Evolutionary conservation across 2,329 filamentous ascomycete genomes (phyloP).

Genomic region (Cladosporium sp.): DNA sequence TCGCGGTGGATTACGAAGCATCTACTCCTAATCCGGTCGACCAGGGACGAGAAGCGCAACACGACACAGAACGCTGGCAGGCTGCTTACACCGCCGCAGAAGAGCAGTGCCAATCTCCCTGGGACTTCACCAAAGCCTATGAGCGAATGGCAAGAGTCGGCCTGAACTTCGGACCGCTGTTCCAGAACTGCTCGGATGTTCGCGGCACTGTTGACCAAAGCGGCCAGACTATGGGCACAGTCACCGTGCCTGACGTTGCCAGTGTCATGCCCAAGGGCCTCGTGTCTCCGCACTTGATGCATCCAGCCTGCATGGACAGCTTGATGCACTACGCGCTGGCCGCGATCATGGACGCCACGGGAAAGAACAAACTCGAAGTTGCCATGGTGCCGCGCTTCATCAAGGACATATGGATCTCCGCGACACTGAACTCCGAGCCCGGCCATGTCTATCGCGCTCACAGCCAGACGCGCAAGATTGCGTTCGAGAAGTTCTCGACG

Average conservation of each 20-base stretch:
- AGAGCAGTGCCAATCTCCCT: not conserved
- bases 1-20: not conserved
- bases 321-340: conserved; percentile 18
- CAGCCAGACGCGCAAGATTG: conserved; percentile 5
- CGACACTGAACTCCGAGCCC: not conserved
- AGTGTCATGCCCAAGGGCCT: conserved; percentile 12
- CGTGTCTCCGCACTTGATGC: conserved; percentile 11
- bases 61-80: not conserved
- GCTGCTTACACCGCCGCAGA: not conserved
- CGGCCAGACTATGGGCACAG: conserved; percentile 12
- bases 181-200: conserved; percentile 22
- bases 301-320: conserved; percentile 18
- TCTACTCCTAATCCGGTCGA: not conserved
- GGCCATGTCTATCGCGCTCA: conserved; percentile 13
- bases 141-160: conserved; percentile 21
- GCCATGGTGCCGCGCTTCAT: conserved; percentile 12
- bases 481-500: conserved; percentile 17
- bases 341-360: conserved; percentile 16
- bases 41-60: not conserved
- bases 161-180: conserved; percentile 19
- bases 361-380: not conserved
- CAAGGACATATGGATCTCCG: conserved; percentile 6
- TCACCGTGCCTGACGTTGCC: conserved; percentile 14
- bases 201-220: not conserved
- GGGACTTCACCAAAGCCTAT: conserved; percentile 8